Conservation (phyloP, 78 protist species). For the Trichosphaerium sp. region DNA sequence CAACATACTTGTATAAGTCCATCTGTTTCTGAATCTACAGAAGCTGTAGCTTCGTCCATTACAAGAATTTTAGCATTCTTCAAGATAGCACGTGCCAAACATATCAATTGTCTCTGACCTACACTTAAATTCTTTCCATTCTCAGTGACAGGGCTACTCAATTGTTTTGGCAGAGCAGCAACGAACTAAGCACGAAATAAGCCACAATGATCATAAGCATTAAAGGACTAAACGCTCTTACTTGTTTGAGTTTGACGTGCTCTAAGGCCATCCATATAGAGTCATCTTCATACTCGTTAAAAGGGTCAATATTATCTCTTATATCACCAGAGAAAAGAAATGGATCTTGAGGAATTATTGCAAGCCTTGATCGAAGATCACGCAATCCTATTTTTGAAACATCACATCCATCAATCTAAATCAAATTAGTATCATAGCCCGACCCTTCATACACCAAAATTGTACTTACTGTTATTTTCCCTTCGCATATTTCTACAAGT, state of each 20-base stretch:
- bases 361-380: constrained; percentile 51
- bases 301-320: constrained; percentile 84
- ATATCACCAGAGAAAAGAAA: constrained; percentile 67
- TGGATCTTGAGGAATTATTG: constrained; percentile 89
- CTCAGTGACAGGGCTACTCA: constrained; percentile 14
- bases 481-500: constrained; percentile 31
- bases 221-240: not conserved
- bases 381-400: constrained; percentile 34
- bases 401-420: constrained; percentile 47
- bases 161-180: not conserved
- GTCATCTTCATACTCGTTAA: constrained; percentile 36
- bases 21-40: constrained; percentile 72
- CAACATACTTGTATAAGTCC: constrained; percentile 42
- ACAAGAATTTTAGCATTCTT: constrained; percentile 35
- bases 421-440: constrained; percentile 3
- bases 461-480: constrained; percentile 20
- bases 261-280: constrained; percentile 50
- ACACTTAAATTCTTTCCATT: constrained; percentile 75
- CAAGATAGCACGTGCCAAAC: constrained; percentile 80
- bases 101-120: constrained; percentile 89
- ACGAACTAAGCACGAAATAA: not conserved
- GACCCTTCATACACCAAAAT: constrained; percentile 49
- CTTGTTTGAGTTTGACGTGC: constrained; percentile 32
- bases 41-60: constrained; percentile 85
- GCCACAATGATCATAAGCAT: not conserved